Evolutionary conservation across 2,329 filamentous ascomycete species (phyloP).

Genomic region (Orbilia javanica): DNA sequence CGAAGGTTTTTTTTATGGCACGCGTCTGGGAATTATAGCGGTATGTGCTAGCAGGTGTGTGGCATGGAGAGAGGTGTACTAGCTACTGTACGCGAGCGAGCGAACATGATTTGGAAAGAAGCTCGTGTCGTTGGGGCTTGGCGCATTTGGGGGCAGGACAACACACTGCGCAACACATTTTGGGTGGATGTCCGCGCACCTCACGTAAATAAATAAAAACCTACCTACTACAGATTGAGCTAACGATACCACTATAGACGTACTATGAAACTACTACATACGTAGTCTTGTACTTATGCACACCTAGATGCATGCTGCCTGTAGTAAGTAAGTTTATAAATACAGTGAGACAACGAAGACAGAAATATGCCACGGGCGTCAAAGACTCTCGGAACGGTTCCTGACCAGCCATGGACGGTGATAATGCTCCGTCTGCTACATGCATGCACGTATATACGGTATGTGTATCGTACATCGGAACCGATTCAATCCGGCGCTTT

Average conservation of each 20-base stretch:
- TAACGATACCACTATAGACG: no score
- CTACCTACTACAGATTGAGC: no score
- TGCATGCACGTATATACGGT: background rate
- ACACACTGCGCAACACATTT: slow-evolving; percentile 47
- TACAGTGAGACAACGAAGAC: no score
- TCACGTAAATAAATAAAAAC: no score
- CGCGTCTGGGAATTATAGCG: slow-evolving; percentile 20
- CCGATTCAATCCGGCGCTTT: slow-evolving; percentile 1
- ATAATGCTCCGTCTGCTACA: background rate
- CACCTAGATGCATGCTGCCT: no score
- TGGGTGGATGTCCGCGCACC: background rate
- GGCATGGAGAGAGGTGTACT: background rate
- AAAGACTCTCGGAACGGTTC: background rate
- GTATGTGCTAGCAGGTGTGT: no score
- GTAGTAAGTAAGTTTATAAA: background rate
- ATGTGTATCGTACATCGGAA: background rate
- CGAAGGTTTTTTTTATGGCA: background rate
- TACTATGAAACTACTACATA: no score
- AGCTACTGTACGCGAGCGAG: slow-evolving; percentile 31
- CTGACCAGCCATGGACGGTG: no score
- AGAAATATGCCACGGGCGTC: background rate
- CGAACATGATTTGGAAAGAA: slow-evolving; percentile 13
- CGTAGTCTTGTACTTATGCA: no score
- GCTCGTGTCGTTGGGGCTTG: slow-evolving; percentile 51
- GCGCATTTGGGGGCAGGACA: slow-evolving; percentile 17